phyloP scores from a whole-genome alignment of 1,284 basidiomycete species.

The Apiotrichum domesticum region DNA sequence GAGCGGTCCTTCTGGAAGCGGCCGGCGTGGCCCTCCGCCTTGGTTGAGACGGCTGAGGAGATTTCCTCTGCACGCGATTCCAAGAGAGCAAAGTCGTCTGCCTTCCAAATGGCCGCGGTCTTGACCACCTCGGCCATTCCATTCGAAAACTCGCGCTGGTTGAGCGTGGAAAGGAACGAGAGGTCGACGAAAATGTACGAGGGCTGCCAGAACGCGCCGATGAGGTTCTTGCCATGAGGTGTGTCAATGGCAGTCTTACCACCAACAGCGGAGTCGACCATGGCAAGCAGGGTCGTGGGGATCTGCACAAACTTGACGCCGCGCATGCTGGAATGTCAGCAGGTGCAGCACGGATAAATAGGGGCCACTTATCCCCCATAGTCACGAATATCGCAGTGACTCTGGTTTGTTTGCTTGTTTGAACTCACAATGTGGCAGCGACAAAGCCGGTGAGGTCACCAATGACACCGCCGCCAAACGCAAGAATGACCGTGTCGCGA shows the following conservation, averaged over 20 bases:
- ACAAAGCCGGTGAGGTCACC: slow-evolving; percentile 95
- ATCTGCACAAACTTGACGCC: slow-evolving; percentile 91
- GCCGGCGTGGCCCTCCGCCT: slow-evolving; percentile 54
- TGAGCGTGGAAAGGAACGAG: slow-evolving; percentile 89
- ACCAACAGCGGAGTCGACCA: slow-evolving; percentile 97
- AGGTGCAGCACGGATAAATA: neutral
- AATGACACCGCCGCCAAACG: slow-evolving; percentile 93
- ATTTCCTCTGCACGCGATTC: slow-evolving; percentile 79
- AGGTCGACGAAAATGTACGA: slow-evolving; percentile 97
- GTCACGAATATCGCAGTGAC: no score
- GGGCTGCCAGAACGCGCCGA: slow-evolving; percentile 98
- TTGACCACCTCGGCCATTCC: slow-evolving; percentile 96
- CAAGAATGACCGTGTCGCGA: slow-evolving; percentile 86
- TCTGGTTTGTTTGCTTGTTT: neutral
- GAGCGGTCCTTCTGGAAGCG: slow-evolving; percentile 64
- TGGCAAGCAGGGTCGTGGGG: slow-evolving; percentile 91
- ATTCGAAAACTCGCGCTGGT: slow-evolving; percentile 88
- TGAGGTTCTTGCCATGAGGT: slow-evolving; percentile 92
- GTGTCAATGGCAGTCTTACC: slow-evolving; percentile 99
- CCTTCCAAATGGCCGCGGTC: slow-evolving; percentile 96
- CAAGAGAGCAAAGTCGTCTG: slow-evolving; percentile 73
- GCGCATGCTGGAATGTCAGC: slow-evolving; percentile 58
- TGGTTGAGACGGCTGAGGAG: slow-evolving; percentile 65
- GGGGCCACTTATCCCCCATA: neutral
- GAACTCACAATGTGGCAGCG: slow-evolving; percentile 88